Conservation (phyloP, 768 basidiomycete genomes). For the Pleurotus citrinopileatus region DNA sequence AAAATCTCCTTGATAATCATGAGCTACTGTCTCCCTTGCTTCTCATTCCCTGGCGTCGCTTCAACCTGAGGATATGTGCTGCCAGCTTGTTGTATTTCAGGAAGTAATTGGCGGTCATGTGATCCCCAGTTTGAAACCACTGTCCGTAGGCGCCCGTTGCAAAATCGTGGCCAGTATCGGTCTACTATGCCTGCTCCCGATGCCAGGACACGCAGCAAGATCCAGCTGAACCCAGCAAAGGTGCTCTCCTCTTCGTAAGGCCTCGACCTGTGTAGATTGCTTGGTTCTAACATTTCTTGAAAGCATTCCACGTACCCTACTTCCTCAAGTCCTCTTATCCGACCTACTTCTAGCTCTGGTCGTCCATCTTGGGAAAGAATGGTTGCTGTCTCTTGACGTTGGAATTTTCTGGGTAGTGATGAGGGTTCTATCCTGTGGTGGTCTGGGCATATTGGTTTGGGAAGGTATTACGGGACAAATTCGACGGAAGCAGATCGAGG, state of each 20-base stretch:
- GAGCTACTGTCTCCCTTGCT: no score
- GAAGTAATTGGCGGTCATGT: no score
- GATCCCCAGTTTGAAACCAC: background rate
- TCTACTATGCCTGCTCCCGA: constrained; percentile 56
- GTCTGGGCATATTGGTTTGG: constrained; percentile 62
- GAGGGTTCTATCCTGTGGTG: constrained; percentile 69
- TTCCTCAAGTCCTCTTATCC: constrained; percentile 56
- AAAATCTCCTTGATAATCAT: no score
- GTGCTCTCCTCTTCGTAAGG: constrained; percentile 56
- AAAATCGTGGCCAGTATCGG: background rate
- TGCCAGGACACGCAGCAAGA: constrained; percentile 64
- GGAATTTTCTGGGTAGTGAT: constrained; percentile 78
- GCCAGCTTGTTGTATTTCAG: no score
- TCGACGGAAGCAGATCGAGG: constrained; percentile 59
- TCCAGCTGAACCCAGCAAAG: constrained; percentile 54
- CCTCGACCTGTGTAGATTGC: constrained; percentile 10
- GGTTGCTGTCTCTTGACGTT: constrained; percentile 62
- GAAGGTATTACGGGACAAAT: constrained; percentile 53
- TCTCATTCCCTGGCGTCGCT: no score
- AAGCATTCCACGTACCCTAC: constrained; percentile 51
- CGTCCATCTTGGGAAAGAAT: constrained; percentile 63
- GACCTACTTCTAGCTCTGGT: constrained; percentile 64
- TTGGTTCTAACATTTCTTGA: constrained; percentile 19
- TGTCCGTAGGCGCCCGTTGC: background rate
- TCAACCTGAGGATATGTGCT: no score